phyloP scores from a whole-genome alignment of 192 early-diverging fungal species.

The Coemansia sp. region DNA sequence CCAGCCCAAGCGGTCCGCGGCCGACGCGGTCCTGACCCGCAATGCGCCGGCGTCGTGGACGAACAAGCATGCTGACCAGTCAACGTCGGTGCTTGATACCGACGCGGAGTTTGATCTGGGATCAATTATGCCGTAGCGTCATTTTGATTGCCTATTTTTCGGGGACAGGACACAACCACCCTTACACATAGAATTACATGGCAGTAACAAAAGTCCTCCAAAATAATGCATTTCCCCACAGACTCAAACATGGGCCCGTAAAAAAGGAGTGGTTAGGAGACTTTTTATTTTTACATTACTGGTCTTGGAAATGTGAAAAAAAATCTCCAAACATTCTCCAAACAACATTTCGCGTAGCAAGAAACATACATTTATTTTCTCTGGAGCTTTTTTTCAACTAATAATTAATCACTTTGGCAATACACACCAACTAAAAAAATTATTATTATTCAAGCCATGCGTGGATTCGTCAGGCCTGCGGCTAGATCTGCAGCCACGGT shows the following conservation, averaged over 20 bases:
- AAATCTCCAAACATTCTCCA: no score
- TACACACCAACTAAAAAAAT: not conserved
- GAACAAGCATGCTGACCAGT: conserved; percentile 8
- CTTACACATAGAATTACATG: no score
- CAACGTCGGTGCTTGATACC: conserved; percentile 16
- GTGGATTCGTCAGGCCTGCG: not conserved
- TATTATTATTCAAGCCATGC: not conserved
- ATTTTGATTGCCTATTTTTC: not conserved
- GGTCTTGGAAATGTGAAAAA: no score
- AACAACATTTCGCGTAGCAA: no score
- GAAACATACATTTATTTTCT: no score
- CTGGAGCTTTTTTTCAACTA: no score
- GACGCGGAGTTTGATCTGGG: conserved; percentile 33
- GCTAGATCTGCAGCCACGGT: not conserved
- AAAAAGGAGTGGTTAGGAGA: no score
- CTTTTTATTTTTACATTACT: not conserved
- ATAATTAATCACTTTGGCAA: no score
- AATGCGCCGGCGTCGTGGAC: conserved; percentile 14
- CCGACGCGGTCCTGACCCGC: not conserved
- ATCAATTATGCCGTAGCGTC: conserved; percentile 18
- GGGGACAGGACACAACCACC: no score
- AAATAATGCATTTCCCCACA: no score
- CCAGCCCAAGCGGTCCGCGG: not conserved
- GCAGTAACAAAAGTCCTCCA: no score
- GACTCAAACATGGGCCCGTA: no score